Evolutionary conservation across 2,329 filamentous ascomycete genomes (phyloP), one percentile per base, ranked within the genome.

Genomic region (Colletotrichum orchidophilum): DNA sequence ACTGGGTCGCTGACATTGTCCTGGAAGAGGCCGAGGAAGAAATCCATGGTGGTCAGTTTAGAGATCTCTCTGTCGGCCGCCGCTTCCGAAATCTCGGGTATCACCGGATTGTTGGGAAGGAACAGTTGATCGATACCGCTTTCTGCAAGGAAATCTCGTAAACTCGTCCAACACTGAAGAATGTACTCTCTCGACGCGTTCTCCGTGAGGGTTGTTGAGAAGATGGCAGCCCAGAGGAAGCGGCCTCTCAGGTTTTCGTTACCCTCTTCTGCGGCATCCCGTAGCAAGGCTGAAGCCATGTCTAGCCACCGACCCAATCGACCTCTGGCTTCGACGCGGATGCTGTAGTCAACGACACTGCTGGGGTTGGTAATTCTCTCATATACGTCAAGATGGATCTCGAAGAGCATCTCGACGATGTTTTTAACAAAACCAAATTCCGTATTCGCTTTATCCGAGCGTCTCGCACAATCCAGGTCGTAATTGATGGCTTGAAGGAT

Each of bases 1-100:
- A 96, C 88, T 0, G 96, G 94, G 75, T 98, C 92, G 57, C 92
- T 91, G 70, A 92, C 89, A 68, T 96, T 93, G 46, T 95, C 91
- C 71, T 94, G 93, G 78, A 98, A 98, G 0, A 99, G 89, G 46
- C 92, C 94, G 61, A 95, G 87, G 81, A 99, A 98, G 80, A 98
- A 98, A 78, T 98, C 96, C 89, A 97, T 96, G 0, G 96, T 98
- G 15, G 94, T 97, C 39, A 98, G 87, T 76, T 95, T 95, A 13
- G 94, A 96, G 29, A 98, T 92, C 78, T 99, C 96, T 65, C 94
- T 91, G 73, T 98, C 95, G 8, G 96, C 92, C 0, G 94, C 94
- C n/a, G 88, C 87, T 2, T 90, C 83, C 0, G 96, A 98, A 60
- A 99, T 88, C 73, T 96, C 93, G 0, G 94, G 90, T 91, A 99